Percentiles rank a stretch among this genome's conserved stretches.
Conservation (phyloP, 805 yeast genomes). For the Sugiyamaella americana region DNA sequence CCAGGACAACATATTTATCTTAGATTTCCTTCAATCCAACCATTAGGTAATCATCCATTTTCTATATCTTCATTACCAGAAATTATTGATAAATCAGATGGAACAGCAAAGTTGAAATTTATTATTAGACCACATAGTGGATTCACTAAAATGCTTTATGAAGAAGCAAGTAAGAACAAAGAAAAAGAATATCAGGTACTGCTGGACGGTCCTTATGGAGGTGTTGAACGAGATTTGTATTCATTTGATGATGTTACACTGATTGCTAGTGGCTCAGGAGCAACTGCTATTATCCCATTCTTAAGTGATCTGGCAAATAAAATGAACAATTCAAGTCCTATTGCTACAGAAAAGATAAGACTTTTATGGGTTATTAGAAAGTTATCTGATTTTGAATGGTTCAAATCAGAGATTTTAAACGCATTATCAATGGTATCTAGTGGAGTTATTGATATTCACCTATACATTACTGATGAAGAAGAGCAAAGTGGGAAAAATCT, state of each 20-base stretch:
- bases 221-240: slow-evolving; percentile 36
- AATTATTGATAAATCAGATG: neutral
- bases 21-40: slow-evolving; percentile 14
- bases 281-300: slow-evolving; percentile 27
- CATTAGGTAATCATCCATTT: slow-evolving; percentile 20
- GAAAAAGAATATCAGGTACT: slow-evolving; percentile 27
- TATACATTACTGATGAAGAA: slow-evolving; percentile 12
- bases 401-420: slow-evolving; percentile 7
- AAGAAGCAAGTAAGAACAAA: slow-evolving; percentile 9
- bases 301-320: slow-evolving; percentile 5
- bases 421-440: slow-evolving; percentile 2
- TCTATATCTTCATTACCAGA: slow-evolving; percentile 9
- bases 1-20: slow-evolving; percentile 21
- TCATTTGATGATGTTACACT: slow-evolving; percentile 39
- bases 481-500: neutral
- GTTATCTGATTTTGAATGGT: slow-evolving; percentile 10
- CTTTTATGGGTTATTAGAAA: slow-evolving; percentile 17
- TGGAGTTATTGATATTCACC: slow-evolving; percentile 4
- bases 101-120: slow-evolving; percentile 31
- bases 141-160: slow-evolving; percentile 13
- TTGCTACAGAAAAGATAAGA: slow-evolving; percentile 4
- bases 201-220: slow-evolving; percentile 46
- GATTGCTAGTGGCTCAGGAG: slow-evolving; percentile 43
- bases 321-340: neutral
- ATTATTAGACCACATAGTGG: slow-evolving; percentile 31